Evolutionary conservation across 1,139 yeast species (phyloP), one percentile per base, ranked within the genome.

Genomic region (Saccharomycopsis phalli): DNA sequence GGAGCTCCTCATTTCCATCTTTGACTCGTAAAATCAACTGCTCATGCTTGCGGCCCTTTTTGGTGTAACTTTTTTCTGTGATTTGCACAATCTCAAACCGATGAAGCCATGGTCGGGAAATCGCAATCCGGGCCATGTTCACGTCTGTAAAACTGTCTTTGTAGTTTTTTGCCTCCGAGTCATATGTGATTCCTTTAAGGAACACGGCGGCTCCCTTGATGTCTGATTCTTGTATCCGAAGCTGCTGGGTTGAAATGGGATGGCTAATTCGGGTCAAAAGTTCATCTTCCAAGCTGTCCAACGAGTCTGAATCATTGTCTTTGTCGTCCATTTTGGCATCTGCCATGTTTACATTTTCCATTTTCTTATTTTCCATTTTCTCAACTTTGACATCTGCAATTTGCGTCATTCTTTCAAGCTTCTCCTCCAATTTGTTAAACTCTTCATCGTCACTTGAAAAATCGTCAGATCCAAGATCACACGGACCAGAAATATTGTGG

Each of bases 1-100:
- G 57, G 3, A 46, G 48, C 1, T 47, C 45, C 1, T 60, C 64
- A 2, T 58, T 47, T 0, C 55, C 52, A 42, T 70, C 67, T 3
- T 57, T 47, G 17, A 80, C 79, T 20, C 68, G 65, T 22, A 79
- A 46, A 4, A 76, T 67, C 14, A 68, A 58, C 49, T 79, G 86
- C 8, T 58, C 56, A 13, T 64, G 61, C 16, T 56, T 51, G 3
- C 62, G 27, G 7, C 45, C 45, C 36, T 38, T 38, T 3, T 19
- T 18, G 28, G 25, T 36, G 19, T 44, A 44, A 3, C 25, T 19
- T 27, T 33, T 41, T 11, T 29, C 34, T 13, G 16, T 31, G 1
- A 76, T 56, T 1, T 59, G 59, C n/a, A 55, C 47, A 3, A 77
- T 68, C 49, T 69, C 69, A 46, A 61, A 71, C 41, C 91, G 57